These are phyloP conservation scores for Rhizopogon roseolus DNA, from an alignment of 768 basidiomycete species.

Conservation along the genomic window DNA sequence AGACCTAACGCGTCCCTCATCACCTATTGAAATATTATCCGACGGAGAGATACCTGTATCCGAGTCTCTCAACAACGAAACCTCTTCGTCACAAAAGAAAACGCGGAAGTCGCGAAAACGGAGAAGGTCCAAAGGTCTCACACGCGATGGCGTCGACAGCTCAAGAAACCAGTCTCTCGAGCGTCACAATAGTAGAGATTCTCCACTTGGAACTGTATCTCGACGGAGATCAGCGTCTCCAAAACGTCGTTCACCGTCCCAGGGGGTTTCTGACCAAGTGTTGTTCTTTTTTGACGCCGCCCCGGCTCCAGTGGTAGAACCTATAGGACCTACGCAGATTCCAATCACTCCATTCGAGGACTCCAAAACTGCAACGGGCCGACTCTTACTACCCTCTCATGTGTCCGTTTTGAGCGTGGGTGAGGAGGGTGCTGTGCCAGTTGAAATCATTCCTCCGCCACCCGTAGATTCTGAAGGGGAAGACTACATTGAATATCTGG, in stretches of 20 bases:
- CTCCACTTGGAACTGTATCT: constrained; percentile 9
- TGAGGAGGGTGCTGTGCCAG: constrained; percentile 28
- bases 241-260: constrained; percentile 17
- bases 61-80: neutral
- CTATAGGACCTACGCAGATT: constrained; percentile 7
- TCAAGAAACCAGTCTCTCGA: constrained; percentile 18
- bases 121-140: constrained; percentile 13
- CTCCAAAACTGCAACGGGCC: constrained; percentile 10
- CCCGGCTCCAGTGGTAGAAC: constrained; percentile 29
- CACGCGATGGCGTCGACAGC: constrained; percentile 9
- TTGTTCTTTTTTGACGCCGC: constrained; percentile 50
- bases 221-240: constrained; percentile 36
- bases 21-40: constrained; percentile 25
- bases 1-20: constrained; percentile 25
- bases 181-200: constrained; percentile 1
- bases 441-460: constrained; percentile 42
- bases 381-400: constrained; percentile 63
- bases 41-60: constrained; percentile 10
- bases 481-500: constrained; percentile 74
- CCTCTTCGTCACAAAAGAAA: constrained; percentile 12
- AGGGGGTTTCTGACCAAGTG: constrained; percentile 10
- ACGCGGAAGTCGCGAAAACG: constrained; percentile 24
- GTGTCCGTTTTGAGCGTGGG: constrained; percentile 48
- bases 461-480: constrained; percentile 46
- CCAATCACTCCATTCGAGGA: constrained; percentile 8